Percentiles rank a stretch among this genome's conserved stretches.
Conservation (phyloP, 345 rosid genomes). For the Camelina sativa region DNA sequence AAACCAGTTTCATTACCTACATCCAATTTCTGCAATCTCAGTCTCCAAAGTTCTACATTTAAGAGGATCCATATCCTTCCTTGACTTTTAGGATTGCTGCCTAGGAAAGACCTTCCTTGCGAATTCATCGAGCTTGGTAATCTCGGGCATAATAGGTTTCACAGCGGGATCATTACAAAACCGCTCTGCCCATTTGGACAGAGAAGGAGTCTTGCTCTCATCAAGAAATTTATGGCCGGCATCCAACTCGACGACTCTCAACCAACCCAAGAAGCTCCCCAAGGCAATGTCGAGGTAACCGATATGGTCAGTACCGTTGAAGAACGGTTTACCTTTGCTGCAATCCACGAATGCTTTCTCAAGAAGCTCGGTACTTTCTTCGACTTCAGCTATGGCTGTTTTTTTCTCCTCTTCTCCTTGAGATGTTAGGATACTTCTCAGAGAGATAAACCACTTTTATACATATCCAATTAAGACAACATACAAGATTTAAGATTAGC, state of each 20-base stretch:
- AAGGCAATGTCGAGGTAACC: conserved; percentile 75
- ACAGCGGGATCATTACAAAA: conserved; percentile 68
- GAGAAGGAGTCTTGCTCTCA: conserved; percentile 55
- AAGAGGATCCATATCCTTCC: neutral
- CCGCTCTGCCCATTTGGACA: conserved; percentile 62
- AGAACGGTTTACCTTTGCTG: conserved; percentile 70
- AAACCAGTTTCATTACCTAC: neutral
- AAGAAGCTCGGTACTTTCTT: conserved; percentile 48
- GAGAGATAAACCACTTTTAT: conserved; percentile 39
- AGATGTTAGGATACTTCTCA: conserved; percentile 39
- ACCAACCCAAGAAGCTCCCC: conserved; percentile 71
- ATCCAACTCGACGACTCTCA: conserved; percentile 52
- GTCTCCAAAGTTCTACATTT: too few relatives aligned
- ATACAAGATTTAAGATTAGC: neutral
- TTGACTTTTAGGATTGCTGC: neutral
- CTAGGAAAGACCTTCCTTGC: conserved; percentile 50
- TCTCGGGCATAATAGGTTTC: conserved; percentile 69
- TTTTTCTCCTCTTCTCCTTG: conserved; percentile 54
- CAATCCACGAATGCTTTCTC: conserved; percentile 60
- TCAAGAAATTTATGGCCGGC: conserved; percentile 49
- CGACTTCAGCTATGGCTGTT: conserved; percentile 42
- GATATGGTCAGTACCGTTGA: conserved; percentile 62
- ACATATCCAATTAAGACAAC: conserved; percentile 1
- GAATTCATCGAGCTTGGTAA: conserved; percentile 69
- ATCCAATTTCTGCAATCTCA: neutral